These are phyloP conservation scores for Ganoderma meredithae DNA, from an alignment of 1,284 basidiomycete genomes.

Conservation along the genomic window DNA sequence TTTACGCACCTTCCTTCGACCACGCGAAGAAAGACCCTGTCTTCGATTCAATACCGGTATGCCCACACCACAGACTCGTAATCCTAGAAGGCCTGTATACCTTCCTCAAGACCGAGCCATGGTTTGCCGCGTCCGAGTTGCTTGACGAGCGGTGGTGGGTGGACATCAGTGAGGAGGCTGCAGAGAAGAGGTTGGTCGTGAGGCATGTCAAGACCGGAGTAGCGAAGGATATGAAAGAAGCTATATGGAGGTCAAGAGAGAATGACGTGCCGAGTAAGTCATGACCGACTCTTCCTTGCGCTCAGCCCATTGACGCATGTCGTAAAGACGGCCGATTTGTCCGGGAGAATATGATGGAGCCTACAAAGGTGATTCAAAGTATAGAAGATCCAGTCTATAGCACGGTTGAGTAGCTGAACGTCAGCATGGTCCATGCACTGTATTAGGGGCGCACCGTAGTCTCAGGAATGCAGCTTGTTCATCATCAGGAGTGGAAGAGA, in stretches of 20 bases:
- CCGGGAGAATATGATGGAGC: slow-evolving; percentile 60
- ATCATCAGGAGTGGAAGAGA: not conserved
- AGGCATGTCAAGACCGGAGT: slow-evolving; percentile 83
- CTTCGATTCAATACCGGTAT: slow-evolving; percentile 61
- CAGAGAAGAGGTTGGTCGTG: slow-evolving; percentile 69
- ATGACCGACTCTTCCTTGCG: not conserved
- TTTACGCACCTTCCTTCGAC: slow-evolving; percentile 78
- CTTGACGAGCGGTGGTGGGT: slow-evolving; percentile 87
- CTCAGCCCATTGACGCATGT: slow-evolving; percentile 5
- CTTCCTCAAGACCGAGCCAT: slow-evolving; percentile 76
- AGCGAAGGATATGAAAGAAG: slow-evolving; percentile 69
- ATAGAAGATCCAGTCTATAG: slow-evolving; percentile 49
- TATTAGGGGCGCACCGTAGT: not conserved
- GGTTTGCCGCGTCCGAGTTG: slow-evolving; percentile 70
- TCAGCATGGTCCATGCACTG: not conserved
- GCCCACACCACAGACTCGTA: slow-evolving; percentile 74
- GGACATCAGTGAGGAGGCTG: slow-evolving; percentile 65
- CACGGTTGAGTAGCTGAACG: not conserved
- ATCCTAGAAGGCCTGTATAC: slow-evolving; percentile 90
- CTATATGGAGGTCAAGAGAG: slow-evolving; percentile 71
- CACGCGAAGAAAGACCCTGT: slow-evolving; percentile 71
- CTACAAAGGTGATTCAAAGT: slow-evolving; percentile 61
- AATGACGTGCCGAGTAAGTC: slow-evolving; percentile 81
- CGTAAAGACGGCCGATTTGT: slow-evolving; percentile 60
- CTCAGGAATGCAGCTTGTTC: too few species aligned